These are phyloP conservation scores for Apiospora marii DNA, from an alignment of 2,329 filamentous ascomycete species.

Conservation along the genomic window DNA sequence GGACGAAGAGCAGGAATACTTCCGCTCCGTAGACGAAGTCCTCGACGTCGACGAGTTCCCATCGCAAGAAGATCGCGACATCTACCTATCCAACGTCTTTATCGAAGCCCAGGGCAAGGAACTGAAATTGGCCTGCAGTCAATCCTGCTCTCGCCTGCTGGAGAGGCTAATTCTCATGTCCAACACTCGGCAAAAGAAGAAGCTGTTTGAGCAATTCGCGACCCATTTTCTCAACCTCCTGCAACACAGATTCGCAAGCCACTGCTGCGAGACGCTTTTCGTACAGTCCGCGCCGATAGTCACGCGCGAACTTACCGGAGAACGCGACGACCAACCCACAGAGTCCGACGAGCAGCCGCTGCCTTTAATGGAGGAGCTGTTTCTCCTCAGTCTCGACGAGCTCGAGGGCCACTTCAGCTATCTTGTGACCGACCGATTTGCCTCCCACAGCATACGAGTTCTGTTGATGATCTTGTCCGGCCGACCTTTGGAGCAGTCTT, in stretches of 20 bases:
- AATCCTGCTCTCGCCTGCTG: constrained; percentile 92
- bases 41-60: constrained; percentile 90
- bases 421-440: constrained; percentile 86
- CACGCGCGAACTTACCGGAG: constrained; percentile 71
- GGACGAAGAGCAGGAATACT: constrained; percentile 95
- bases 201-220: constrained; percentile 83
- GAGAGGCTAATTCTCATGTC: constrained; percentile 89
- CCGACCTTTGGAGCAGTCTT: constrained; percentile 74
- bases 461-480: constrained; percentile 87
- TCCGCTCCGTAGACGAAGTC: constrained; percentile 86
- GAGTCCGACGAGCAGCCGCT: constrained; percentile 57
- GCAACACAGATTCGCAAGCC: constrained; percentile 94
- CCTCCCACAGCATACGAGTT: constrained; percentile 88
- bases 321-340: constrained; percentile 50
- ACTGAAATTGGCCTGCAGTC: constrained; percentile 93
- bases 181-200: constrained; percentile 81
- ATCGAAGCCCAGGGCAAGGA: constrained; percentile 90
- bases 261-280: constrained; percentile 96
- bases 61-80: constrained; percentile 72
- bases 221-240: constrained; percentile 89
- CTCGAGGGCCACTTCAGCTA: constrained; percentile 85
- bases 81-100: constrained; percentile 84
- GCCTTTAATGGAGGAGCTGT: constrained; percentile 82
- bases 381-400: constrained; percentile 84
- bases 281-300: constrained; percentile 81